Evolutionary conservation across 169 alveolate species (phyloP), one percentile per base, ranked within the genome.

Genomic region (Plasmodium fragile): DNA sequence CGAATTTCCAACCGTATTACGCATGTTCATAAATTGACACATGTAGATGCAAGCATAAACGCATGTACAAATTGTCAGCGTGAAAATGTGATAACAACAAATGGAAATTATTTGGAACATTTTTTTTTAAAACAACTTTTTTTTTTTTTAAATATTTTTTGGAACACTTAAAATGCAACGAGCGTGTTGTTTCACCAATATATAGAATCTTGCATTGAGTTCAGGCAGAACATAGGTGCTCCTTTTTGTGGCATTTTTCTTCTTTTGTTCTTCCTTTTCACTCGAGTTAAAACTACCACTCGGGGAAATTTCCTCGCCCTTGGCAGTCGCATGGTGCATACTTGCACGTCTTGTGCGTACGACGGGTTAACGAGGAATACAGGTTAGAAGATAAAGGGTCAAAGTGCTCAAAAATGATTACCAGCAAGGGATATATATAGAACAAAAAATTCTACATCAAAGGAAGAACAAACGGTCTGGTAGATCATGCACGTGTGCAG

Each of bases 31-130:
- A 65, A 65, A 65, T 65, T 65, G 36, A 65, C 36, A 65, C 18
- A 65, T 65, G 75, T 65, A 65, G 75, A 65, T 65, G 75, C 36
- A 65, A 65, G 75, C 75, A 65, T 65, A 8, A 28, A 25, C 36
- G 75, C 36, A 65, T 65, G 18, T n/a, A 65, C 75, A 65, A 65
- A 65, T 65, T 18, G 39, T 65, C 41, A 65, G 7, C 36, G 36
- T n/a, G 75, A 65, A 22, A 13, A 65, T 28, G n/a, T 65, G 75
- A 18, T 13, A 11, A 65, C 18, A 65, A 65, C 16, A 65, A 65
- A n/a, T 18, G 36, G 3, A 65, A 22, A n/a, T 65, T 65, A n/a
- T 11, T 49, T 49, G 18, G 28, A 28, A n/a, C 30, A 8, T 65
- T 4, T 18, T 65, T 7, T 65, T 65, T 65, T 65, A 22, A 55